These are phyloP conservation scores for Podaxis sp. DNA, from an alignment of 768 basidiomycete species.

Conservation along the genomic window DNA sequence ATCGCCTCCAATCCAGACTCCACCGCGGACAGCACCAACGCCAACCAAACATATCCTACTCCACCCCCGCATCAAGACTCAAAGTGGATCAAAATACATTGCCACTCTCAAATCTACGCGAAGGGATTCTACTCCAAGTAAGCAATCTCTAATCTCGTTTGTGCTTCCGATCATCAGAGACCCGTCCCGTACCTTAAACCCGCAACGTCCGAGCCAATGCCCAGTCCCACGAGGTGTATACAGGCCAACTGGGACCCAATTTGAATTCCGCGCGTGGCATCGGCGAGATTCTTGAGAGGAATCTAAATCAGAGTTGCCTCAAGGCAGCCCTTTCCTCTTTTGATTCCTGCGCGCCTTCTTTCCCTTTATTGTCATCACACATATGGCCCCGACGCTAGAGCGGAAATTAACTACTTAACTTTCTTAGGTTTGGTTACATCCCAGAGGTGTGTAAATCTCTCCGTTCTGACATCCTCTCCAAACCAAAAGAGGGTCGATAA, in stretches of 20 bases:
- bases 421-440: slow-evolving; percentile 63
- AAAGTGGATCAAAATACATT: slow-evolving; percentile 36
- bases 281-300: slow-evolving; percentile 8
- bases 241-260: neutral
- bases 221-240: slow-evolving; percentile 2
- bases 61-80: neutral
- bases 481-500: slow-evolving; percentile 13
- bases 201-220: neutral
- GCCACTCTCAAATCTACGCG: slow-evolving; percentile 72
- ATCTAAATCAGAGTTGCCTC: slow-evolving; percentile 14
- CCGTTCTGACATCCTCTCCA: slow-evolving; percentile 15
- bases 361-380: slow-evolving; percentile 10
- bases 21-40: neutral
- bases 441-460: slow-evolving; percentile 50
- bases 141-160: slow-evolving; percentile 24
- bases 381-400: neutral
- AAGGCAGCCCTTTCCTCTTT: slow-evolving; percentile 13
- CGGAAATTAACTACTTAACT: slow-evolving; percentile 10
- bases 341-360: slow-evolving; percentile 1
- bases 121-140: slow-evolving; percentile 78
- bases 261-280: slow-evolving; percentile 7
- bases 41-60: neutral
- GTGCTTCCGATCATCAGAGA: neutral
- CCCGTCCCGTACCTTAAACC: neutral
- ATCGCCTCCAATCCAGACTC: neutral